Percentiles rank a stretch among this genome's conserved stretches.
Evolutionary conservation across 1,284 basidiomycete species (phyloP).

Genomic region (Schizophyllum amplum): DNA sequence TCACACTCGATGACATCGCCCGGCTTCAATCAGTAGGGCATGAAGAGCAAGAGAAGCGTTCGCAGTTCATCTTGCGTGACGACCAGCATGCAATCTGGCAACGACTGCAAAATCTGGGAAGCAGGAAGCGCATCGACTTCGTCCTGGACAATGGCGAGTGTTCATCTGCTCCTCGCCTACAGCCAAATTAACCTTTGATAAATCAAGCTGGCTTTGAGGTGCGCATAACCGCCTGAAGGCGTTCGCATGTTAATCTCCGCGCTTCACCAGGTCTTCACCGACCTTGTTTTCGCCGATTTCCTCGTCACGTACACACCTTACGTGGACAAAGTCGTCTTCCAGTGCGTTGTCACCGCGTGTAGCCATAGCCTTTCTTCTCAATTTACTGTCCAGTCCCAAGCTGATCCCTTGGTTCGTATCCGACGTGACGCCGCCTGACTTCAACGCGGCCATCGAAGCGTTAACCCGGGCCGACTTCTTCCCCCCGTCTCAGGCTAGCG

Average conservation of each 20-base stretch:
- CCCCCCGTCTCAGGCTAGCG: conserved; percentile 22
- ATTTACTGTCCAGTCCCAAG: conserved; percentile 54
- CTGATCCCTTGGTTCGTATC: conserved; percentile 92
- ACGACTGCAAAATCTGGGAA: conserved; percentile 43
- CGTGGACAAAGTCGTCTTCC: conserved; percentile 77
- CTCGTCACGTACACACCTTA: conserved; percentile 82
- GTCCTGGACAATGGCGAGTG: conserved; percentile 83
- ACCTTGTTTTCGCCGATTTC: conserved; percentile 93
- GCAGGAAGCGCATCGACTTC: conserved; percentile 69
- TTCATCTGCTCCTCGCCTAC: background rate
- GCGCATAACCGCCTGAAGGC: conserved; percentile 1
- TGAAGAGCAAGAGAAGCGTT: conserved; percentile 66
- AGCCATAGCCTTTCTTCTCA: conserved; percentile 10
- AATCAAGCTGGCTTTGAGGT: conserved; percentile 82
- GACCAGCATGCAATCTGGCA: conserved; percentile 80
- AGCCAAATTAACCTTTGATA: background rate
- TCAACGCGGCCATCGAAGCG: conserved; percentile 41
- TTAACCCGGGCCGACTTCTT: conserved; percentile 60
- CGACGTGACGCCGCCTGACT: conserved; percentile 81
- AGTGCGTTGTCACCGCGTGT: conserved; percentile 53
- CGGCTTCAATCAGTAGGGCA: conserved; percentile 77
- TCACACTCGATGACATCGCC: conserved; percentile 76
- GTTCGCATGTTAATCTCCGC: conserved; percentile 1
- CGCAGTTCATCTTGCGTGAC: conserved; percentile 77
- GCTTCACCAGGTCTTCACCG: conserved; percentile 72